phyloP scores from a whole-genome alignment of 202 grass and related monocot species.

The Digitaria exilis region DNA sequence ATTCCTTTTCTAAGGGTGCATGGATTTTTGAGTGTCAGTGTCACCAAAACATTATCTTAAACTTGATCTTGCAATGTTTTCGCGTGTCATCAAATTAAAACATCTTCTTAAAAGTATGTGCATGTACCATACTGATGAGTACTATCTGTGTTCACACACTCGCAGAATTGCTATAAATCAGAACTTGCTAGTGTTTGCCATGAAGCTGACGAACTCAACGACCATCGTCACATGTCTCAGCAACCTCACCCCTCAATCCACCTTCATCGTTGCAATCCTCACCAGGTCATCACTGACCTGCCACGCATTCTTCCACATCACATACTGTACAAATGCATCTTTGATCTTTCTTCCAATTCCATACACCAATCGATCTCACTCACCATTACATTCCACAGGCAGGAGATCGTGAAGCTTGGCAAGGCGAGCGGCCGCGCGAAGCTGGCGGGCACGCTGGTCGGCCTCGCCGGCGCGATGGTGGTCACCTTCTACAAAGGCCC shows the following conservation, averaged over 20 bases:
- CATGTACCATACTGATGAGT: background rate
- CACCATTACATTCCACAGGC: slow-evolving; percentile 12
- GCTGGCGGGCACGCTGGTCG: slow-evolving; percentile 51
- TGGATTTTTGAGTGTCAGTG: too few relatives aligned
- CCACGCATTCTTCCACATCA: background rate
- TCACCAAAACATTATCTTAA: too few relatives aligned
- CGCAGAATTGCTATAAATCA: slow-evolving; percentile 53
- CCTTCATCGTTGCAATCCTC: slow-evolving; percentile 56
- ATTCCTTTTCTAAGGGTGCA: too few relatives aligned
- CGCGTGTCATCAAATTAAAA: too few relatives aligned
- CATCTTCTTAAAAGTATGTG: too few relatives aligned
- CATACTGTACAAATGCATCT: too few relatives aligned
- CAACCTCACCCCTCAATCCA: slow-evolving; percentile 56
- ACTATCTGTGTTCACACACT: background rate
- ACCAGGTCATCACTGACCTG: slow-evolving; percentile 41
- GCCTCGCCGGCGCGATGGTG: slow-evolving; percentile 62
- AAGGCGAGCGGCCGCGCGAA: slow-evolving; percentile 50
- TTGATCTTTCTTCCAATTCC: background rate
- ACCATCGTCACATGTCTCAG: slow-evolving; percentile 58
- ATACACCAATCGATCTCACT: background rate
- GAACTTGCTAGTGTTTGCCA: slow-evolving; percentile 49
- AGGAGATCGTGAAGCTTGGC: slow-evolving; percentile 47
- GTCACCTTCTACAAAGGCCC: slow-evolving; percentile 66
- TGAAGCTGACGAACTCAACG: slow-evolving; percentile 55
- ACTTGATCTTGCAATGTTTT: too few relatives aligned